A percentile compares a stretch with the other conserved stretches of the same genome.
Evolutionary conservation across 2,329 filamentous ascomycete species (phyloP).

Genomic region (Trichoderma oligosporum): DNA sequence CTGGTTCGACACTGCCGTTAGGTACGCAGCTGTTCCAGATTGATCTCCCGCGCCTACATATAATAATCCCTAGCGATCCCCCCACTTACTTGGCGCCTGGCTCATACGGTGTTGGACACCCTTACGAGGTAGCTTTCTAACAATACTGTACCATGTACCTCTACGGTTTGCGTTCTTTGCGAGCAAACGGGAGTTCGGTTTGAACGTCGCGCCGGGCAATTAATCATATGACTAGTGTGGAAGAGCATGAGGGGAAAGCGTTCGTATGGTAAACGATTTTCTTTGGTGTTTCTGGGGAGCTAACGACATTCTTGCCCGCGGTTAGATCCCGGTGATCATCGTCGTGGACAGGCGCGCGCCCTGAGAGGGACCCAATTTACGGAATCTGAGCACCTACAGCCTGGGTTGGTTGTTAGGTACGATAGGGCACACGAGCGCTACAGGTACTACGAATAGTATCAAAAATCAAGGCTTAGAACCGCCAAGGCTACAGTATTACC

Average conservation of each 20-base stretch:
- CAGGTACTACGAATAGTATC: no score
- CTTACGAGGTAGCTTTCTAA: constrained; percentile 4
- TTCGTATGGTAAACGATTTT: not conserved
- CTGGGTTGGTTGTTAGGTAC: no score
- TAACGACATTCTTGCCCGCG: not conserved
- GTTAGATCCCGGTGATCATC: constrained; percentile 5
- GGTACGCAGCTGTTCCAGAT: constrained; percentile 20
- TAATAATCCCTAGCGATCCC: constrained; percentile 11
- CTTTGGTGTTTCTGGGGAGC: not conserved
- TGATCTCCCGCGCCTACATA: constrained; percentile 21
- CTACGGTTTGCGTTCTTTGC: not conserved
- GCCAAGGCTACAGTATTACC: not conserved
- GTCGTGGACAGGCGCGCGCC: constrained; percentile 2
- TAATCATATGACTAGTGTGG: not conserved
- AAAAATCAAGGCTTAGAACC: constrained; percentile 4
- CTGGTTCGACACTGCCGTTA: constrained; percentile 10
- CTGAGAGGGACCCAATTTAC: not conserved
- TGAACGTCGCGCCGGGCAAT: not conserved
- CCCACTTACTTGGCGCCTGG: constrained; percentile 1
- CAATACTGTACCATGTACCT: no score
- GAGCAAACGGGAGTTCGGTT: not conserved
- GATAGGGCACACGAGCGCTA: not conserved
- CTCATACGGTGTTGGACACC: not conserved
- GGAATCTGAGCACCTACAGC: no score
- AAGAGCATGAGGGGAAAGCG: not conserved